These are phyloP conservation scores for Brasenia schreberi DNA, from an alignment of 164 flowering plant species.

Conservation along the genomic window DNA sequence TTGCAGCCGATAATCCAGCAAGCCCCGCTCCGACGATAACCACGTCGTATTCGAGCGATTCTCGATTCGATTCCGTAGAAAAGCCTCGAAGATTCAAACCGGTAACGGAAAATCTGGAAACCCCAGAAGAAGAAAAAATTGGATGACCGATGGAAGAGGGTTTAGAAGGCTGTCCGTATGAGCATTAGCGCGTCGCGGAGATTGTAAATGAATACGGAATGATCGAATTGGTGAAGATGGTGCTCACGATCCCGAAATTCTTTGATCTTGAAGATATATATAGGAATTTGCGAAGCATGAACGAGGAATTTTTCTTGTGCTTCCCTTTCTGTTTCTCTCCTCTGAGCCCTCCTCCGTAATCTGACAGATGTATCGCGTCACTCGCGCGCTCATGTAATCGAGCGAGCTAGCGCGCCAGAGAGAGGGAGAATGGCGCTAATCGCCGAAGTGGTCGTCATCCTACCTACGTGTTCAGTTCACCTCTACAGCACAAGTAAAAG, in stretches of 20 bases:
- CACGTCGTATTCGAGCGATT: constrained; percentile 66
- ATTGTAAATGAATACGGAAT: constrained; percentile 13
- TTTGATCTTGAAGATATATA: too few species aligned
- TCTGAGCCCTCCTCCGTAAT: too few species aligned
- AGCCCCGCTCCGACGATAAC: constrained; percentile 98
- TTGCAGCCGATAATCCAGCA: constrained; percentile 88
- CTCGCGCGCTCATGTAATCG: too few species aligned
- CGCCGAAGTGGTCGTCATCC: too few species aligned
- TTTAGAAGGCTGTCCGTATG: neutral
- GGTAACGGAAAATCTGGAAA: neutral
- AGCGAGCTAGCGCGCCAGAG: too few species aligned
- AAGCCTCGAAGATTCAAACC: constrained; percentile 25
- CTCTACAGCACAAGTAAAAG: too few species aligned
- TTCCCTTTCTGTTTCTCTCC: neutral
- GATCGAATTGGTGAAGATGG: constrained; percentile 2
- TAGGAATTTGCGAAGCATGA: constrained; percentile 5
- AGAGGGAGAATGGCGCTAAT: too few species aligned
- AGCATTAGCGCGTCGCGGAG: constrained; percentile 5
- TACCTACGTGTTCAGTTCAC: too few species aligned
- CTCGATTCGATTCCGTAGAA: constrained; percentile 37
- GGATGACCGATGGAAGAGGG: neutral
- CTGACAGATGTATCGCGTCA: too few species aligned
- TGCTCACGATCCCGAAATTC: neutral
- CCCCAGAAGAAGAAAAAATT: neutral
- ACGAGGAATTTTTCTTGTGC: neutral